A percentile compares a stretch with the other conserved stretches of the same genome.
phyloP scores from a whole-genome alignment of 352 stramenopile genomes.

The Phytophthora tentaculata region DNA sequence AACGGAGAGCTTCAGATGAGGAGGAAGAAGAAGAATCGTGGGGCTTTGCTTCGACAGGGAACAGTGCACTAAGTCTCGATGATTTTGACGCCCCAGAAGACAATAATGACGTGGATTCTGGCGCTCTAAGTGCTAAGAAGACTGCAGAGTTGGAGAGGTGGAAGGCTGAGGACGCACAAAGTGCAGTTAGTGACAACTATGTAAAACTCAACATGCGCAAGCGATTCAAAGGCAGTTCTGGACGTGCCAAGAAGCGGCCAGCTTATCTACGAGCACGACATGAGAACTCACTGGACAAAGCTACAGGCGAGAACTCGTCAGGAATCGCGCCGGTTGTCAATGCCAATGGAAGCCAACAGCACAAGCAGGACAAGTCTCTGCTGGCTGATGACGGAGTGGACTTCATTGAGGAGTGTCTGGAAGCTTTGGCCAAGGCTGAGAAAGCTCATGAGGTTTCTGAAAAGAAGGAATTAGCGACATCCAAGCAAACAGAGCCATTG shows the following conservation, averaged over 20 bases:
- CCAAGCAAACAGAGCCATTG: too few species aligned
- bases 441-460: constrained; percentile 14
- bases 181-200: constrained; percentile 78
- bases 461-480: too few species aligned
- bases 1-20: constrained; percentile 12
- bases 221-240: constrained; percentile 70
- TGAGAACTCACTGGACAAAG: constrained; percentile 34
- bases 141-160: constrained; percentile 54
- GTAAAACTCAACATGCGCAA: constrained; percentile 84
- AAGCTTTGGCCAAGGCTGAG: constrained; percentile 55
- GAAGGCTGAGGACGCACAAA: constrained; percentile 62
- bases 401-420: constrained; percentile 83
- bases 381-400: constrained; percentile 66
- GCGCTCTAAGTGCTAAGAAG: constrained; percentile 11
- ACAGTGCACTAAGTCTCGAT: constrained; percentile 39
- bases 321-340: constrained; percentile 30
- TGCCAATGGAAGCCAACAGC: constrained; percentile 34
- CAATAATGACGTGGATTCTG: background rate
- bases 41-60: constrained; percentile 41
- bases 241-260: constrained; percentile 69
- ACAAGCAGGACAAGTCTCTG: constrained; percentile 32
- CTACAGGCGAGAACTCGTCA: constrained; percentile 16
- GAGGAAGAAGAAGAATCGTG: constrained; percentile 31
- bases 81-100: constrained; percentile 43
- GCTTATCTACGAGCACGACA: constrained; percentile 61